These are phyloP conservation scores for Eimeria praecox DNA, from an alignment of 169 alveolate species.

Conservation along the genomic window DNA sequence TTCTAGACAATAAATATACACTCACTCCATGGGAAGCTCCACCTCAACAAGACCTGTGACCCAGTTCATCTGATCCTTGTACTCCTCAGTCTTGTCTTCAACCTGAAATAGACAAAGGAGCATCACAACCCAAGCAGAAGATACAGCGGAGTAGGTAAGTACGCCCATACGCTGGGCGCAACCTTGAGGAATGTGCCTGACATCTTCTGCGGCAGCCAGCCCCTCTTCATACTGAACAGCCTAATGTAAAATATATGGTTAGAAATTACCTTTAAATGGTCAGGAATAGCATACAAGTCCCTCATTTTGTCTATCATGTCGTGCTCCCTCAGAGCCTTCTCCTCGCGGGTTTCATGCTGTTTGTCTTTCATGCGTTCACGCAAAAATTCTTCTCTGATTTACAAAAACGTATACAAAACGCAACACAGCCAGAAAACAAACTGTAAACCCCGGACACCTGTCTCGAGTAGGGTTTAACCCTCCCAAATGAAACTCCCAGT, in stretches of 20 bases:
- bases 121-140: background rate
- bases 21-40: constrained; percentile 82
- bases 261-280: constrained; percentile 55
- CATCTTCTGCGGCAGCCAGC: background rate
- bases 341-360: constrained; percentile 56
- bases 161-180: background rate
- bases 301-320: constrained; percentile 37
- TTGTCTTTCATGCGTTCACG: constrained; percentile 58
- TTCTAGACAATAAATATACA: too few species aligned
- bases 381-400: constrained; percentile 67
- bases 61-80: constrained; percentile 82
- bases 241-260: background rate
- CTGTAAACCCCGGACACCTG: background rate
- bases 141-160: background rate
- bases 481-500: background rate
- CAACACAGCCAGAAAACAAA: background rate
- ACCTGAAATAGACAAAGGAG: constrained; percentile 49
- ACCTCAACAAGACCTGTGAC: constrained; percentile 85
- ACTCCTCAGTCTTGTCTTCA: constrained; percentile 69
- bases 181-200: background rate
- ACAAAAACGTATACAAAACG: background rate
- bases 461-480: too few species aligned
- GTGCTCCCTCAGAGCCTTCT: constrained; percentile 46
- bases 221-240: background rate
- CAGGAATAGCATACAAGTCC: constrained; percentile 76